Evolutionary conservation across 129 eudicot genomes (phyloP).

Genomic region (Lonicera japonica): DNA sequence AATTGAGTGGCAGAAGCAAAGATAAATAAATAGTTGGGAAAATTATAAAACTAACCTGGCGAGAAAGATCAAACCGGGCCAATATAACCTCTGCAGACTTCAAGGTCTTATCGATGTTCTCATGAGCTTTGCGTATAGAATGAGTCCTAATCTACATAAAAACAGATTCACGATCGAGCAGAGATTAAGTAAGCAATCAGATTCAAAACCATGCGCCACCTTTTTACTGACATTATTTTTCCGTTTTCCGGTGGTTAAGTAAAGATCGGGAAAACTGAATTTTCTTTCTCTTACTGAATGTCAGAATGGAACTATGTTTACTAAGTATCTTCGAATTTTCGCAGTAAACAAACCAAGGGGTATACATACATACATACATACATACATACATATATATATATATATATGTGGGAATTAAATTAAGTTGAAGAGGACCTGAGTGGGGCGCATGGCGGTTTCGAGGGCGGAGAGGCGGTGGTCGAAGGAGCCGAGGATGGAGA

Average conservation of each 20-base stretch:
- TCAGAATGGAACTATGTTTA: too few species aligned
- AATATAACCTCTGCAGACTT: conserved; percentile 95
- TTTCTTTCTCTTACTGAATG: too few species aligned
- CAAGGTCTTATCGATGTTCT: conserved; percentile 82
- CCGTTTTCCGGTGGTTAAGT: too few species aligned
- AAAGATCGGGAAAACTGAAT: too few species aligned
- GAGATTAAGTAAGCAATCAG: too few species aligned
- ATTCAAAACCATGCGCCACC: too few species aligned
- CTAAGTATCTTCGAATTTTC: too few species aligned
- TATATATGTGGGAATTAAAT: conserved; percentile 1
- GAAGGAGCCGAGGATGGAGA: conserved; percentile 80
- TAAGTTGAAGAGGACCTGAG: conserved; percentile 48
- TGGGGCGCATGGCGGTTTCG: conserved; percentile 99
- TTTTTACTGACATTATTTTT: too few species aligned
- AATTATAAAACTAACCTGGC: conserved; percentile 47
- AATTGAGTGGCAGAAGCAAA: conserved; percentile 4
- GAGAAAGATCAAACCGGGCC: conserved; percentile 86
- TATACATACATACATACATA: too few species aligned
- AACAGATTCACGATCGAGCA: background rate
- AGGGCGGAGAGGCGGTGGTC: conserved; percentile 96
- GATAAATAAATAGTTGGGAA: background rate
- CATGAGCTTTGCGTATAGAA: conserved; percentile 93
- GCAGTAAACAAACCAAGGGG: too few species aligned
- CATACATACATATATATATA: too few species aligned
- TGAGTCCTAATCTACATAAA: conserved; percentile 75